Conservation (phyloP, 2,329 filamentous ascomycete genomes). For the Ilyonectria robusta region DNA sequence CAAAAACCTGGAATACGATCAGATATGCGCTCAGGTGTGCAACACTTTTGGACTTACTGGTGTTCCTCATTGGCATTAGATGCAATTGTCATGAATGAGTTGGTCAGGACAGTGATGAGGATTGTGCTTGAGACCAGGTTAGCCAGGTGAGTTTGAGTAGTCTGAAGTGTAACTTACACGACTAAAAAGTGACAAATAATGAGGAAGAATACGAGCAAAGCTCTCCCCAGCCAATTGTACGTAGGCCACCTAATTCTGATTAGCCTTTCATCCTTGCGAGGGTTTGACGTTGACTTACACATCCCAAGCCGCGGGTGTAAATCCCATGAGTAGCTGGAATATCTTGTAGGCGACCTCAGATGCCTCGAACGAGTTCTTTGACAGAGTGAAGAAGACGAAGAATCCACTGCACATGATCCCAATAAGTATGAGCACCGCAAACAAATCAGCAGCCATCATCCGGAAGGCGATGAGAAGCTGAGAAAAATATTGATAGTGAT, state of each 20-base stretch:
- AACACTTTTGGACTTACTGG: conserved; percentile 61
- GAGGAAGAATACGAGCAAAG: conserved; percentile 84
- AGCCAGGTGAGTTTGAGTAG: conserved; percentile 15
- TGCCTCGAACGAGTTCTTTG: conserved; percentile 78
- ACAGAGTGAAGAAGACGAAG: conserved; percentile 93
- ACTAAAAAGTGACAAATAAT: conserved; percentile 97
- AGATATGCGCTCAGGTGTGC: background rate
- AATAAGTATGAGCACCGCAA: conserved; percentile 87
- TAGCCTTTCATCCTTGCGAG: conserved; percentile 18
- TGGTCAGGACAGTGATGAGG: conserved; percentile 94
- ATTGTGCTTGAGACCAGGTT: conserved; percentile 72
- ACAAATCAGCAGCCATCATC: conserved; percentile 91
- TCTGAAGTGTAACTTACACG: conserved; percentile 66
- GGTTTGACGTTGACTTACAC: conserved; percentile 65
- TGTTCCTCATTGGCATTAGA: conserved; percentile 96
- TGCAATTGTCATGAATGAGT: conserved; percentile 95
- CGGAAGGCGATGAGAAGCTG: conserved; percentile 94
- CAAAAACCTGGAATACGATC: conserved; percentile 70
- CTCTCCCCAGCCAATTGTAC: conserved; percentile 84
- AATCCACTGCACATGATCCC: conserved; percentile 93
- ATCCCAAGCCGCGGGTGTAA: conserved; percentile 95
- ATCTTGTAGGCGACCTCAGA: conserved; percentile 87
- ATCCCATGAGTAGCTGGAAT: conserved; percentile 96
- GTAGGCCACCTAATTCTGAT: conserved; percentile 68
- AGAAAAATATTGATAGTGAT: conserved; percentile 97